Evolutionary conservation across 1,284 basidiomycete genomes (phyloP).

Genomic region (Malassezia obtusa): DNA sequence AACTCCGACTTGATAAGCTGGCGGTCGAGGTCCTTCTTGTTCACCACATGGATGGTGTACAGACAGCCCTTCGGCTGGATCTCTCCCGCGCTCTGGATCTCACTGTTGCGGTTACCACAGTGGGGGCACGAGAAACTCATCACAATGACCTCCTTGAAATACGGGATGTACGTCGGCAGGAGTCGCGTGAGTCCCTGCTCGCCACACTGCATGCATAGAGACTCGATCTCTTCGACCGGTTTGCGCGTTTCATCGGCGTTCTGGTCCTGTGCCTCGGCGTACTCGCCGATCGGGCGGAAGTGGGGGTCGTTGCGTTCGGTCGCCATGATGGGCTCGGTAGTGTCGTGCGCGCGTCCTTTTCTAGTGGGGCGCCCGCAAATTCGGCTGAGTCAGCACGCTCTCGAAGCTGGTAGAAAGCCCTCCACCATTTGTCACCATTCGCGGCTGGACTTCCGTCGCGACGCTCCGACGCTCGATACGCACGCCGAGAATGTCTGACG

Average conservation of each 20-base stretch:
- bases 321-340: neutral
- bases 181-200: conserved; percentile 86
- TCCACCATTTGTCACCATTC: neutral
- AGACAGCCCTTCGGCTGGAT: conserved; percentile 59
- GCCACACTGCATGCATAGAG: conserved; percentile 85
- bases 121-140: conserved; percentile 93
- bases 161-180: conserved; percentile 88
- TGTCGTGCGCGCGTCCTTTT: neutral
- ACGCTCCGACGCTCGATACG: neutral
- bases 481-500: conserved; percentile 6
- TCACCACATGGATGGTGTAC: conserved; percentile 73
- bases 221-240: conserved; percentile 58
- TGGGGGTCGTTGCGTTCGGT: conserved; percentile 3
- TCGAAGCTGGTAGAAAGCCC: conserved; percentile 5
- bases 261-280: conserved; percentile 3
- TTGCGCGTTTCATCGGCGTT: conserved; percentile 19
- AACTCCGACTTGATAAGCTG: conserved; percentile 84
- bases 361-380: neutral
- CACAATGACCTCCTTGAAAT: conserved; percentile 88
- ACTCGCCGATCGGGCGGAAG: conserved; percentile 14
- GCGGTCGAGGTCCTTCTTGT: conserved; percentile 68
- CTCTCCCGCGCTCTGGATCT: conserved; percentile 80
- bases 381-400: conserved; percentile 6
- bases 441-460: neutral
- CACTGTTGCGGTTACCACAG: conserved; percentile 83